Conservation (phyloP, 169 alveolate genomes). For the Babesia sp. region DNA sequence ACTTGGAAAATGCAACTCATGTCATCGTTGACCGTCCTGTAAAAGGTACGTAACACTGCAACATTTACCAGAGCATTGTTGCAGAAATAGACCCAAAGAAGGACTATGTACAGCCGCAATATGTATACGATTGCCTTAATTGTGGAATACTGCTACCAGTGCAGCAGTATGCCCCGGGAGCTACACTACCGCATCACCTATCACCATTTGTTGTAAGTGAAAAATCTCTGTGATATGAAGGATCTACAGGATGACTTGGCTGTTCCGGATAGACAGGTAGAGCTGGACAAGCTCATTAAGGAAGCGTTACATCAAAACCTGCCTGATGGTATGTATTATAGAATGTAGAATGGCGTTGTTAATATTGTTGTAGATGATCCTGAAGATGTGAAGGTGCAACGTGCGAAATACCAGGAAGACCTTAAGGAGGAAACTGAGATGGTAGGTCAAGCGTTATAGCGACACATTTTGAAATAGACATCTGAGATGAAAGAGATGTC, state of each 20-base stretch:
- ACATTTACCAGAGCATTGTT: not conserved
- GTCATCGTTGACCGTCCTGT: conserved; percentile 88
- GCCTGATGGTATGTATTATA: conserved; percentile 15
- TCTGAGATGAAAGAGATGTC: conserved; percentile 49
- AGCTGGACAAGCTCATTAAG: conserved; percentile 53
- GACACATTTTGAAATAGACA: conserved; percentile 9
- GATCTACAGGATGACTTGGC: conserved; percentile 34
- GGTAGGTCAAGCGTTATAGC: not conserved
- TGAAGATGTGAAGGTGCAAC: conserved; percentile 23
- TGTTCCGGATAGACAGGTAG: conserved; percentile 57
- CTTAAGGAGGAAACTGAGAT: conserved; percentile 17
- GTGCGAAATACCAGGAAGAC: conserved; percentile 20
- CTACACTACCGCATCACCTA: conserved; percentile 92
- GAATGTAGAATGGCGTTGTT: too few species aligned
- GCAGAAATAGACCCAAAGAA: conserved; percentile 42
- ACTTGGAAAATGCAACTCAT: conserved; percentile 85
- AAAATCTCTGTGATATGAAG: not conserved
- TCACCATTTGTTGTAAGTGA: conserved; percentile 87
- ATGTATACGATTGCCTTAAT: conserved; percentile 92
- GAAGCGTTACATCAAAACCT: conserved; percentile 21
- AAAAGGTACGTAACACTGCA: conserved; percentile 20
- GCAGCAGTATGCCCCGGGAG: conserved; percentile 88
- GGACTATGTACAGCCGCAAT: conserved; percentile 92
- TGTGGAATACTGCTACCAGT: conserved; percentile 84
- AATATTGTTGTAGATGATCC: conserved; percentile 10